Conservation (phyloP, 108 stramenopile species). For the Skeletonema menzelii region DNA sequence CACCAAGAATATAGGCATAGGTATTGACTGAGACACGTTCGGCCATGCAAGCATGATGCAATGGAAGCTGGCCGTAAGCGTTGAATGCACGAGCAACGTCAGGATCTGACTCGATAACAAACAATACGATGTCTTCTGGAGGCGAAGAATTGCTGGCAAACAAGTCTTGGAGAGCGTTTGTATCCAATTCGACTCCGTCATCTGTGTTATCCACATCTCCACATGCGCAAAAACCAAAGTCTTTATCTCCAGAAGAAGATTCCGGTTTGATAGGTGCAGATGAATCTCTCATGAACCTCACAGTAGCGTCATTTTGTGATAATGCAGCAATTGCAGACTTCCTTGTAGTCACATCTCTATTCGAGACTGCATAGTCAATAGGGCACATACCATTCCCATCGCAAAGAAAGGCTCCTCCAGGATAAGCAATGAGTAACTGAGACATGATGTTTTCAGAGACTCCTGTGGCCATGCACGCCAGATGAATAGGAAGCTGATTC, state of each 20-base stretch:
- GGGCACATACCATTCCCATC: not conserved
- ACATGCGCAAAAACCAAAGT: not conserved
- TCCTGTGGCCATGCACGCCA: not conserved
- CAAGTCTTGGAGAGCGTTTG: not conserved
- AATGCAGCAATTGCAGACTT: not conserved
- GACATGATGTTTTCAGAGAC: not conserved
- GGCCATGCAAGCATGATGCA: conserved; percentile 19
- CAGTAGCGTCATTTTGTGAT: not conserved
- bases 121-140: not conserved
- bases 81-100: conserved; percentile 2
- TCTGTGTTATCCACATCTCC: not conserved
- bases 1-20: conserved; percentile 17
- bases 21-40: not conserved
- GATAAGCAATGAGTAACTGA: not conserved
- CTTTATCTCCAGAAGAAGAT: too few relatives aligned
- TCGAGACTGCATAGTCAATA: not conserved
- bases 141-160: not conserved
- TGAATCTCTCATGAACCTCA: too few relatives aligned
- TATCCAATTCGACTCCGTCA: not conserved
- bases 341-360: not conserved
- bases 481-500: not conserved
- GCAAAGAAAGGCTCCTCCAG: not conserved
- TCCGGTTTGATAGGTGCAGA: too few relatives aligned
- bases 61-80: conserved; percentile 10
- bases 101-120: conserved; percentile 18